Base-by-base conservation (phyloP, 257 asterid genomes). In the Cynanchum wilfordii region DNA sequence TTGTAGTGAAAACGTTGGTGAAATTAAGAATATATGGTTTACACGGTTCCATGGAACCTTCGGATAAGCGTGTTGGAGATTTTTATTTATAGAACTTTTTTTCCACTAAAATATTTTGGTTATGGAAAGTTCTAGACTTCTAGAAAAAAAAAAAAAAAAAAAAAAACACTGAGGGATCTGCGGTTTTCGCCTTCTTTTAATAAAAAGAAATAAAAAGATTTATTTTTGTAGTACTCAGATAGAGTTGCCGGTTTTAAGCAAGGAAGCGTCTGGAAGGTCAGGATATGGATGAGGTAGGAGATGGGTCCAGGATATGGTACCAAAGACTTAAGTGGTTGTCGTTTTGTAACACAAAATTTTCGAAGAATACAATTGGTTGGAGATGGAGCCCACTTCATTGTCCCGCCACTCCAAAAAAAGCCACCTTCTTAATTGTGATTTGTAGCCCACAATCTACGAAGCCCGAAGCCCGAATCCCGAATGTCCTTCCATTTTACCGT, bases 61-160 rank as follows among this genome's bases (percentile, higher is more conserved):
- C 66, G 52, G n/a, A 17, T 25, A 8, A 0, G 6, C 19, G 24
- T 22, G 9, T 51, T 29, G 42, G 15, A 24, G 56, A 3, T 15
- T 56, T 51, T 25, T 8, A 51, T 51, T 29, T 30, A 51, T 19
- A 33, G 36, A 20, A 19, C 11, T 73, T 7, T 15, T 8, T 33
- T 9, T 20, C n/a, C 16, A 5, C 20, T 44, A 72, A 49, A 30
- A 57, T 66, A 57, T 68, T 45, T 77, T 72, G 13, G 51, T 22
- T 7, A 19, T 25, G 85, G 96, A 89, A 89, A 11, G 85, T 86
- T 89, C 96, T 84, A 79, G 91, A 86, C 71, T 75, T 70, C 63
- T 55, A 20, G 68, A n/a, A 47, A 38, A 30, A 30, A 30, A 30
- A 30, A 30, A 30, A 33, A 2, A 33, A 33, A 33, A 33, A 30